Conservation (phyloP, 2,329 filamentous ascomycete species). For the Xylaria sp. region DNA sequence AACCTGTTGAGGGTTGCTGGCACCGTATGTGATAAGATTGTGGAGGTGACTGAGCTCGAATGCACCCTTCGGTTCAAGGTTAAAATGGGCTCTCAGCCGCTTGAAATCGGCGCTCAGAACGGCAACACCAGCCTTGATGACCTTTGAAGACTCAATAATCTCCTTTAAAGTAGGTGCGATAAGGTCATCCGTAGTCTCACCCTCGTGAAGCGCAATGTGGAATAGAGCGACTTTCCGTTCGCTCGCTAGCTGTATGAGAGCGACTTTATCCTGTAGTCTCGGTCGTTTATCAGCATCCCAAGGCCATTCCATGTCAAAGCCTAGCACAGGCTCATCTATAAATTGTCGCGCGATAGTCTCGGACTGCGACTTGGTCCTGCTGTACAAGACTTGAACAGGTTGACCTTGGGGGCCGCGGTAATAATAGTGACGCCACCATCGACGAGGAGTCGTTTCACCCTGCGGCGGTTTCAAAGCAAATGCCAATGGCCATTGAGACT, state of each 20-base stretch:
- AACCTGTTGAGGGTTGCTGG: constrained; percentile 17
- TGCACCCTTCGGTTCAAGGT: constrained; percentile 38
- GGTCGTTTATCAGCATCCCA: constrained; percentile 25
- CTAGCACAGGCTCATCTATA: constrained; percentile 41
- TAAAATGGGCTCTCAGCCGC: constrained; percentile 36
- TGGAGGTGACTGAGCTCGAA: constrained; percentile 45
- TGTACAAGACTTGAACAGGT: constrained; percentile 35
- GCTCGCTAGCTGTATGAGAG: constrained; percentile 44
- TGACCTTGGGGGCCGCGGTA: constrained; percentile 36
- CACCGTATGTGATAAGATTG: constrained; percentile 32
- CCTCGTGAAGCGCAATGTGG: constrained; percentile 43
- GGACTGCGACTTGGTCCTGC: constrained; percentile 35
- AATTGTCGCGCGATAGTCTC: constrained; percentile 41
- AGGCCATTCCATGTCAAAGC: constrained; percentile 48
- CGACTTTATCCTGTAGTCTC: constrained; percentile 39
- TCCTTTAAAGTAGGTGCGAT: constrained; percentile 42
- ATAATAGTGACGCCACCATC: constrained; percentile 34
- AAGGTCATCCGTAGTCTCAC: constrained; percentile 40
- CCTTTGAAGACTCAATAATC: constrained; percentile 42
- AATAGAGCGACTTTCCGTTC: constrained; percentile 43
- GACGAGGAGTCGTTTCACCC: constrained; percentile 6
- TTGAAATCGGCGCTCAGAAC: constrained; percentile 40
- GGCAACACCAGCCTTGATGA: constrained; percentile 43
- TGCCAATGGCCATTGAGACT: constrained; percentile 39
- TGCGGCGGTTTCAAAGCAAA: constrained; percentile 30